Evolutionary conservation across 495 filamentous ascomycete genomes (phyloP).

Genomic region (Hypoxylon fragiforme): DNA sequence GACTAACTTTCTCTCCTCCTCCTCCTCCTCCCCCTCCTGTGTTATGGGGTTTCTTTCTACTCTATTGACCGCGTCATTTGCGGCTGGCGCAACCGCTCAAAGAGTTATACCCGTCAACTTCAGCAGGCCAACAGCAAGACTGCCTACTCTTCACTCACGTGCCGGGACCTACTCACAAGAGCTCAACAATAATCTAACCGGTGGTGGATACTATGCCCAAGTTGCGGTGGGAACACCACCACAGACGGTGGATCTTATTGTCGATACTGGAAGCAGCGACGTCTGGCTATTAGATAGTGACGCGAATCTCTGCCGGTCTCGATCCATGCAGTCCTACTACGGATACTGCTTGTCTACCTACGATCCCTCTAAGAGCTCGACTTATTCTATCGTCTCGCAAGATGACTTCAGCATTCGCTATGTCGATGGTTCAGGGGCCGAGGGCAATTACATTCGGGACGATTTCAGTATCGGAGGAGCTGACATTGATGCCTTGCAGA

Average conservation of each 20-base stretch:
- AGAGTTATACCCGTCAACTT: slow-evolving; percentile 34
- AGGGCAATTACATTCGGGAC: slow-evolving; percentile 81
- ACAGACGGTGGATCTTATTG: slow-evolving; percentile 56
- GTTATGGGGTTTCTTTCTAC: slow-evolving; percentile 27
- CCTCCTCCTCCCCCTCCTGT: too few relatives aligned
- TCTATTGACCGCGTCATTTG: slow-evolving; percentile 13
- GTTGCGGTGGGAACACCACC: slow-evolving; percentile 70
- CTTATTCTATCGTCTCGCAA: slow-evolving; percentile 64
- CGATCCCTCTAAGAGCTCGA: slow-evolving; percentile 65
- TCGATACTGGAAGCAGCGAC: slow-evolving; percentile 89
- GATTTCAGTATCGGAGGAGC: slow-evolving; percentile 68
- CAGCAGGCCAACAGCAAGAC: slow-evolving; percentile 15
- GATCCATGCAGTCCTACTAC: slow-evolving; percentile 37
- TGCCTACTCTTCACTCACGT: slow-evolving; percentile 23
- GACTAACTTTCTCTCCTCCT: too few relatives aligned
- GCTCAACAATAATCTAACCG: slow-evolving; percentile 52
- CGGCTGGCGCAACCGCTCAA: slow-evolving; percentile 18
- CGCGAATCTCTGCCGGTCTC: slow-evolving; percentile 49
- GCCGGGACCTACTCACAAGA: slow-evolving; percentile 40
- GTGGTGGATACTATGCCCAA: slow-evolving; percentile 65
- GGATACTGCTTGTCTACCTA: slow-evolving; percentile 39
- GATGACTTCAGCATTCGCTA: slow-evolving; percentile 80
- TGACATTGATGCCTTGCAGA: slow-evolving; percentile 69
- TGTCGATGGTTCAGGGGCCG: slow-evolving; percentile 64
- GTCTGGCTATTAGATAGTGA: slow-evolving; percentile 65